A percentile compares a stretch with the other conserved stretches of the same genome.
Evolutionary conservation across 192 early-diverging fungal genomes (phyloP).

Genomic region (Rhizoclosmatium globosum): DNA sequence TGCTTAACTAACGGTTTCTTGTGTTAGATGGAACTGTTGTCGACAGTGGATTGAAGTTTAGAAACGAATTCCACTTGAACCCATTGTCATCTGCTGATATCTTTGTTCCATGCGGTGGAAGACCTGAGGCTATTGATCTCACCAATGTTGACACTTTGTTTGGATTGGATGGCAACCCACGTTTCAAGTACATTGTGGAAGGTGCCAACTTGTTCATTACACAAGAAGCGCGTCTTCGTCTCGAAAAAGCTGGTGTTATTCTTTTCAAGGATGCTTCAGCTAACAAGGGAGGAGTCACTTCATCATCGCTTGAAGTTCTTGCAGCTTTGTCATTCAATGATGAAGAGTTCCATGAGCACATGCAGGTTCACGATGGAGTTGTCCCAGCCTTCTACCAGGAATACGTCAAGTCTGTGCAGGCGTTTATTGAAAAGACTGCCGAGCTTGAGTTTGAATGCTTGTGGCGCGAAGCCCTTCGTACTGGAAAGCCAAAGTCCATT

Average conservation of each 20-base stretch:
- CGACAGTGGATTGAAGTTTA: slow-evolving; percentile 89
- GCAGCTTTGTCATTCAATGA: slow-evolving; percentile 95
- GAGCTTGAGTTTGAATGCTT: slow-evolving; percentile 94
- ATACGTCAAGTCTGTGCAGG: slow-evolving; percentile 93
- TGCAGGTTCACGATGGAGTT: slow-evolving; percentile 83
- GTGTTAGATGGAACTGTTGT: slow-evolving; percentile 77
- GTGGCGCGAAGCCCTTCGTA: slow-evolving; percentile 87
- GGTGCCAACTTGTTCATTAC: slow-evolving; percentile 99
- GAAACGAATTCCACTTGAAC: slow-evolving; percentile 97
- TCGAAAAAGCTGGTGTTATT: slow-evolving; percentile 93
- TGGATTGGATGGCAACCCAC: slow-evolving; percentile 79
- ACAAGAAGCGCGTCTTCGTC: slow-evolving; percentile 94
- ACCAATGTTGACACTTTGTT: slow-evolving; percentile 85
- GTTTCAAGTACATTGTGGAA: slow-evolving; percentile 99
- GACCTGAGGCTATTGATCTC: slow-evolving; percentile 96
- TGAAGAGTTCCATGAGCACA: slow-evolving; percentile 87
- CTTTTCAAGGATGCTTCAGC: slow-evolving; percentile 99
- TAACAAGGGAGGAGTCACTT: slow-evolving; percentile 99
- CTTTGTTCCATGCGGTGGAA: slow-evolving; percentile 99
- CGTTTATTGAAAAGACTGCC: slow-evolving; percentile 93
- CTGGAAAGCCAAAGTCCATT: slow-evolving; percentile 80
- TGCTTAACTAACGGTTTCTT: slow-evolving; percentile 34
- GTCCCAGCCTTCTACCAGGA: slow-evolving; percentile 90
- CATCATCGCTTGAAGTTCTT: slow-evolving; percentile 95
- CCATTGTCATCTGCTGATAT: slow-evolving; percentile 80